Conservation (phyloP, 352 stramenopile genomes). For the Pythium rishiriense region DNA sequence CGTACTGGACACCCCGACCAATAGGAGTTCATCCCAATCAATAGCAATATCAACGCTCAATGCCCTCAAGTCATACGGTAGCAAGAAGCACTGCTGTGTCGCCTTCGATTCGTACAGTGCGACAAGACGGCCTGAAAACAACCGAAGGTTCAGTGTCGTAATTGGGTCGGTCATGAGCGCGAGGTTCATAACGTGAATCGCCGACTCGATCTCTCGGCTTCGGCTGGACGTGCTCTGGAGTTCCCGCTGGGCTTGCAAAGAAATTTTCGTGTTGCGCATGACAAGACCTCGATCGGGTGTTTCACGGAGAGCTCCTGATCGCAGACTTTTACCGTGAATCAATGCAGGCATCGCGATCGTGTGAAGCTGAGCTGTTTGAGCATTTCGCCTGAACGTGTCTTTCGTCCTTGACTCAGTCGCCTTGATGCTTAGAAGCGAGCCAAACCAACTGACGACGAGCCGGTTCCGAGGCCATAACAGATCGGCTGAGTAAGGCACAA, state of each 20-base stretch:
- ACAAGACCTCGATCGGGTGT: neutral
- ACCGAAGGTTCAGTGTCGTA: slow-evolving; percentile 13
- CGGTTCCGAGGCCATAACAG: slow-evolving; percentile 12
- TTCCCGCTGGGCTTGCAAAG: neutral
- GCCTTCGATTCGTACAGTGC: slow-evolving; percentile 12
- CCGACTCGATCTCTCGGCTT: slow-evolving; percentile 14
- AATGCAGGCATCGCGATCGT: neutral
- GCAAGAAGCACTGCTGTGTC: slow-evolving; percentile 10
- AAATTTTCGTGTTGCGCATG: neutral
- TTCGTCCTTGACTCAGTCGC: neutral
- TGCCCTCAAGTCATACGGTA: neutral
- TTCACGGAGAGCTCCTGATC: neutral
- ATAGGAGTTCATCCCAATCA: slow-evolving; percentile 8
- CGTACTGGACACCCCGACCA: neutral
- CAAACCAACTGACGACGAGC: slow-evolving; percentile 22
- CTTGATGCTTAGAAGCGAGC: neutral
- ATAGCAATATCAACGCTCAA: slow-evolving; percentile 4
- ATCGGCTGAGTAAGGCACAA: neutral
- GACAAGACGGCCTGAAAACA: neutral
- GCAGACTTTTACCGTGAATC: neutral
- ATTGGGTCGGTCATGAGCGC: slow-evolving; percentile 25
- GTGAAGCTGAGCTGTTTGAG: neutral
- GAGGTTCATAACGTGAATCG: slow-evolving; percentile 22
- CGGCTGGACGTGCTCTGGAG: neutral
- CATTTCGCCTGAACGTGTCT: neutral